Conservation (phyloP, 495 filamentous ascomycete genomes). For the Clavariopsis aquatica region DNA sequence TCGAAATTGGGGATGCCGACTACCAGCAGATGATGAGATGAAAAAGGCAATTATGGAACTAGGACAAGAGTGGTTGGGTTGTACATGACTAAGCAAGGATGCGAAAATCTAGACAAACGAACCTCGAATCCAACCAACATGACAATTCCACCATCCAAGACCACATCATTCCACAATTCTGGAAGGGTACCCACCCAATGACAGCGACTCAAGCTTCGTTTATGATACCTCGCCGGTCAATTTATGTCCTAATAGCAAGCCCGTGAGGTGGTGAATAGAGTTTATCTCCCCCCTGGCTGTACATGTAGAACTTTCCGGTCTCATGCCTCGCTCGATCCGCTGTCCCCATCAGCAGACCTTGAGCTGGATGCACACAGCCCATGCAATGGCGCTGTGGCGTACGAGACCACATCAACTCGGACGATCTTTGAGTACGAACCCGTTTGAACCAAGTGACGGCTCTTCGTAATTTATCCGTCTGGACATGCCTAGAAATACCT, state of each 20-base stretch:
- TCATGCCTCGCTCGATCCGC: conserved; percentile 44
- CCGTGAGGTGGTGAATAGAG: neutral
- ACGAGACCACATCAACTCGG: conserved; percentile 42
- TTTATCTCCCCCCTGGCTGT: neutral
- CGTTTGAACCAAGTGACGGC: conserved; percentile 17
- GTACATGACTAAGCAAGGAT: neutral
- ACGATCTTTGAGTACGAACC: conserved; percentile 46
- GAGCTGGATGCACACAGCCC: conserved; percentile 43
- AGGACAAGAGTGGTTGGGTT: neutral
- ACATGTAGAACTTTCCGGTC: conserved; percentile 27
- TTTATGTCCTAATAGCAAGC: neutral
- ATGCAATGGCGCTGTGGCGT: conserved; percentile 16
- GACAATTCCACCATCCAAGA: neutral
- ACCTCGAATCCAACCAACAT: neutral
- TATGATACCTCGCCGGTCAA: no score
- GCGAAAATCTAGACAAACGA: neutral
- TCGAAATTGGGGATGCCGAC: neutral
- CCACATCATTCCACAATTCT: neutral
- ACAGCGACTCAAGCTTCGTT: no score
- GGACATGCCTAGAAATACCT: no score
- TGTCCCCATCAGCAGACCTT: conserved; percentile 37
- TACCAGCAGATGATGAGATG: no score
- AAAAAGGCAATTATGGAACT: neutral
- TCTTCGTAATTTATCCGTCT: conserved; percentile 45
- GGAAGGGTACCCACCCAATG: no score